phyloP scores from a whole-genome alignment of 371 early-diverging fungal genomes.

The Mortierella sp. region DNA sequence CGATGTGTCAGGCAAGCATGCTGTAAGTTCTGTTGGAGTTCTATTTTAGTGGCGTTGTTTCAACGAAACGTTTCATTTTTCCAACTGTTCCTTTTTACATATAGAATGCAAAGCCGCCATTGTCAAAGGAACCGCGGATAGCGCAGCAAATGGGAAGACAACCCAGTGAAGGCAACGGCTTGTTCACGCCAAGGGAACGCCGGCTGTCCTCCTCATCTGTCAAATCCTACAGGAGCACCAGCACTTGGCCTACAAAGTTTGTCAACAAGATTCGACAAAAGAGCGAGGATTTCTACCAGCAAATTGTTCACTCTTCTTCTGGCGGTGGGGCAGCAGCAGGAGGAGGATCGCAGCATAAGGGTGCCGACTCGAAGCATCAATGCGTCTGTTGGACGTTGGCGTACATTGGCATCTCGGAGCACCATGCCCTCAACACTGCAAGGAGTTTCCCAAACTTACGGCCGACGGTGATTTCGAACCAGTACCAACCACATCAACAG shows the following conservation, averaged over 20 bases:
- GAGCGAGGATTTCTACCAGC: conserved; percentile 46
- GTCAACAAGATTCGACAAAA: conserved; percentile 54
- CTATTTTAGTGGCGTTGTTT: background rate
- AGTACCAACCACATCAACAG: background rate
- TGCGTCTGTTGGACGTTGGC: conserved; percentile 51
- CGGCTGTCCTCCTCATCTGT: conserved; percentile 40
- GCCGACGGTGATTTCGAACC: conserved; percentile 31
- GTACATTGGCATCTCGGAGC: conserved; percentile 44
- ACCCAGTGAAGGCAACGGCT: conserved; percentile 34
- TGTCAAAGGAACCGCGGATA: conserved; percentile 22
- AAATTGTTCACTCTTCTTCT: conserved; percentile 27
- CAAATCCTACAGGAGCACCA: conserved; percentile 32
- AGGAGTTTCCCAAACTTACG: conserved; percentile 35
- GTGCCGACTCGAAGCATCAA: conserved; percentile 10
- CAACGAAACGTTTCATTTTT: too few species aligned
- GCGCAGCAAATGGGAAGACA: conserved; percentile 33
- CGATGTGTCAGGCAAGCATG: background rate
- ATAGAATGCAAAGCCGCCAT: conserved; percentile 21
- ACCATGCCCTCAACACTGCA: conserved; percentile 25
- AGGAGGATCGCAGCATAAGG: background rate
- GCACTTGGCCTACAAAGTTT: conserved; percentile 46
- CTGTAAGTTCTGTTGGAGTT: conserved; percentile 16
- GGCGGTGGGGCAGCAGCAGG: too few species aligned
- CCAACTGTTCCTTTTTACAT: too few species aligned
- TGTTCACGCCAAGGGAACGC: conserved; percentile 24